Percentiles rank a stretch among this genome's conserved stretches.
These are phyloP conservation scores for Stemphylium lycopersici DNA, from an alignment of 2,329 filamentous ascomycete species.

Conservation along the genomic window DNA sequence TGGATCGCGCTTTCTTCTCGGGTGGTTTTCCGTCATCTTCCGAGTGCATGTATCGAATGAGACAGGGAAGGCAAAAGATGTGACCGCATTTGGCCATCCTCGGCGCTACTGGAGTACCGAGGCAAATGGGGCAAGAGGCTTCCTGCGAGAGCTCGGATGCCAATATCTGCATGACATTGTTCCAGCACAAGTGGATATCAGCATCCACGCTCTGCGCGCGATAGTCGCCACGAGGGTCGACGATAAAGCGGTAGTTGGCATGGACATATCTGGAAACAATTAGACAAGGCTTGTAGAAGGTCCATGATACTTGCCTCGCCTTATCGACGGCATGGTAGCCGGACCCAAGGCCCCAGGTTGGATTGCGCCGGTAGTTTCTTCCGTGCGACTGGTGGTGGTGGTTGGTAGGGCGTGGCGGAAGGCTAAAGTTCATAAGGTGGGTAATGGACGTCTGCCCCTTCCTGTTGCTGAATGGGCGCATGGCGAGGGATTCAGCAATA, in stretches of 20 bases:
- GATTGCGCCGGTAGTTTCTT: slow-evolving; percentile 65
- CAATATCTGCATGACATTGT: slow-evolving; percentile 86
- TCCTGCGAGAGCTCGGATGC: slow-evolving; percentile 88
- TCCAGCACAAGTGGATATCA: slow-evolving; percentile 90
- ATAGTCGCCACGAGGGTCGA: slow-evolving; percentile 82
- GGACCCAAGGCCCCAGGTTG: slow-evolving; percentile 83
- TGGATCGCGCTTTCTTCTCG: slow-evolving; percentile 78
- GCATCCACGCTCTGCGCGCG: slow-evolving; percentile 80
- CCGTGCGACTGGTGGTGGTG: slow-evolving; percentile 61
- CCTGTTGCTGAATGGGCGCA: slow-evolving; percentile 70
- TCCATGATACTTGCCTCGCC: slow-evolving; percentile 65
- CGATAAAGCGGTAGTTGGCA: slow-evolving; percentile 96
- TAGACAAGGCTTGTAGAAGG: neutral
- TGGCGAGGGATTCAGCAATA: slow-evolving; percentile 76
- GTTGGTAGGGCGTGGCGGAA: slow-evolving; percentile 74
- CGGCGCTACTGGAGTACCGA: slow-evolving; percentile 89
- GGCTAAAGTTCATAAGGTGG: slow-evolving; percentile 89
- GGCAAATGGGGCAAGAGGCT: slow-evolving; percentile 90
- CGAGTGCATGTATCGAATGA: slow-evolving; percentile 95
- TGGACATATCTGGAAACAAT: slow-evolving; percentile 72
- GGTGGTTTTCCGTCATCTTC: slow-evolving; percentile 66
- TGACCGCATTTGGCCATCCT: slow-evolving; percentile 98
- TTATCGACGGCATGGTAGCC: slow-evolving; percentile 92
- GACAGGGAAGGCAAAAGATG: slow-evolving; percentile 91
- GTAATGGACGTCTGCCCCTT: slow-evolving; percentile 97